These are phyloP conservation scores for Colletotrichum tropicicola DNA, from an alignment of 2,329 filamentous ascomycete species.

Conservation along the genomic window DNA sequence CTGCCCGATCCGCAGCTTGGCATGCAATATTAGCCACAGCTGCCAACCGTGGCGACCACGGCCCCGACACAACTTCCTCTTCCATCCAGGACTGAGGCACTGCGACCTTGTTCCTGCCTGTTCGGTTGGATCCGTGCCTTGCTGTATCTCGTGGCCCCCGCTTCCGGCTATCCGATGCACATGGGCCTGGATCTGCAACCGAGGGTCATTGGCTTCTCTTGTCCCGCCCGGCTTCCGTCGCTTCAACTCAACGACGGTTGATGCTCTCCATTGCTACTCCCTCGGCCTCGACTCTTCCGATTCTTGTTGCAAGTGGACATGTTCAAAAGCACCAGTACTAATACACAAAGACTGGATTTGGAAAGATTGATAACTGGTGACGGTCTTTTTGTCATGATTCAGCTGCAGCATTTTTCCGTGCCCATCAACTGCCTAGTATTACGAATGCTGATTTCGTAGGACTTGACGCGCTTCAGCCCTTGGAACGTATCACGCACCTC, in stretches of 20 bases:
- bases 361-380: no score
- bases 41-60: background rate
- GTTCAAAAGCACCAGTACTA: no score
- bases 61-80: background rate
- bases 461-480: no score
- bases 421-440: no score
- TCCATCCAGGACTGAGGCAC: background rate
- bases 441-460: no score
- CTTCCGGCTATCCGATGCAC: background rate
- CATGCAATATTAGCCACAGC: background rate
- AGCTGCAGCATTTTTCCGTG: no score
- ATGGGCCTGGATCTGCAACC: background rate
- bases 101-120: constrained; percentile 9
- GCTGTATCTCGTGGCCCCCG: background rate
- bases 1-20: background rate
- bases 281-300: no score
- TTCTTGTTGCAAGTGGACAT: no score
- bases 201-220: background rate
- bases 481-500: no score
- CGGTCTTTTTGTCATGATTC: no score
- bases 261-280: no score
- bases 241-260: background rate
- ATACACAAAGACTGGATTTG: no score
- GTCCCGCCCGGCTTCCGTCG: background rate
- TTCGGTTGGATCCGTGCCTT: constrained; percentile 9